Conservation (phyloP, 176 grass and related monocot species). For the Bromus sterilis region DNA sequence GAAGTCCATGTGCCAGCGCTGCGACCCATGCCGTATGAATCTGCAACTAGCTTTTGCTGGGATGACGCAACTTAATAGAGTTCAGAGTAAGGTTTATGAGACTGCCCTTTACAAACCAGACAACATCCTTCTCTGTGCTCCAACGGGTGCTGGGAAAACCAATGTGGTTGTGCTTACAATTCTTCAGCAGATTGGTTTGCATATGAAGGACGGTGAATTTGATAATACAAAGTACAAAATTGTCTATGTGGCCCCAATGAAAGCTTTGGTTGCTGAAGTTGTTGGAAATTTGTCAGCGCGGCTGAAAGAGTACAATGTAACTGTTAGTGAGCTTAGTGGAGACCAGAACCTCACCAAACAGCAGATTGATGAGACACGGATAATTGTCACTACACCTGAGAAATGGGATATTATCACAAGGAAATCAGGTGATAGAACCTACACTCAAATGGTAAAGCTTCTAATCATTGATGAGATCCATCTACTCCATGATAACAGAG, state of each 20-base stretch:
- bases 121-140: conserved; percentile 86
- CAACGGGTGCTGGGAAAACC: conserved; percentile 95
- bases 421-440: conserved; percentile 90
- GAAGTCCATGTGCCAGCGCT: conserved; percentile 73
- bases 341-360: conserved; percentile 71
- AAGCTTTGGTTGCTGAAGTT: conserved; percentile 94
- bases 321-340: conserved; percentile 88
- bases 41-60: conserved; percentile 55
- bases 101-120: conserved; percentile 72
- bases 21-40: conserved; percentile 52
- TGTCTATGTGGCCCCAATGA: conserved; percentile 97
- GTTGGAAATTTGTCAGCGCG: conserved; percentile 85
- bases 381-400: conserved; percentile 95
- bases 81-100: conserved; percentile 89
- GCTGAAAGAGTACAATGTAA: conserved; percentile 56
- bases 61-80: conserved; percentile 84
- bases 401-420: conserved; percentile 97
- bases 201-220: conserved; percentile 62
- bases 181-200: conserved; percentile 79
- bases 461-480: conserved; percentile 96
- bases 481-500: conserved; percentile 91
- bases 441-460: conserved; percentile 91
- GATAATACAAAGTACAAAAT: conserved; percentile 89
- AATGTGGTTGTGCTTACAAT: conserved; percentile 89
- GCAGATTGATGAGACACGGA: conserved; percentile 94